Base-by-base conservation (phyloP, 2,329 filamentous ascomycete species). In the Claviceps pazoutovae region DNA sequence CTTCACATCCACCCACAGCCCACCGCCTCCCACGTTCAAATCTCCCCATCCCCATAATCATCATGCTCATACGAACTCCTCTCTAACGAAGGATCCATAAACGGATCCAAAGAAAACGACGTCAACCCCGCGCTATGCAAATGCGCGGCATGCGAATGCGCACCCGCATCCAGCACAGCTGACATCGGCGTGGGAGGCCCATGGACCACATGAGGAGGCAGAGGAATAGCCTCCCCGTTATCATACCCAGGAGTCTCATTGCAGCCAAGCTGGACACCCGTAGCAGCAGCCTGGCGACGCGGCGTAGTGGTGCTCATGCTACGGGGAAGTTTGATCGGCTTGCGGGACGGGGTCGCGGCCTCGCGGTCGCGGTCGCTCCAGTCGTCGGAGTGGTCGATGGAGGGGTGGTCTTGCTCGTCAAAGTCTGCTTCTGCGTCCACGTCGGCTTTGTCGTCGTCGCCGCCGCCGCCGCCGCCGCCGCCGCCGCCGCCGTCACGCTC, bases 261-360 rank as follows among this genome's bases (percentile, higher is more conserved):
- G 26, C 13, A 36, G 34, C 36, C 34, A n/a, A 61, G 57, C 55
- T 60, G 57, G 48, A 64, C 62, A 59, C 67, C 65, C 21, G 64
- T 67, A 65, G 57, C 64, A 60, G 57, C 55, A 44, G 66, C 65
- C 44, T 56, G 56, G 52, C 66, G 66, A 50, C 61, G 61, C 5
- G 64, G 60, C 2, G 57, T 56, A 58, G 54, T 58, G 52, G 50
- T 56, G 56, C 30, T 57, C 21, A 52, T 48, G 58, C 62, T 65
- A 11, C 42, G 42, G 11, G 42, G 55, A 43, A 5, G 47, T 48
- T 50, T 48, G 45, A 34, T 7, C 23, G 37, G 38, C n/a, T 62
- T 60, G 62, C 70, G 71, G 21, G 65, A 67, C 2, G 68, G 68
- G 1, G 68, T 71, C 2, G 23, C 21, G 21, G 43, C 30, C 14